These are phyloP conservation scores for Phaseolus lunatus DNA, from an alignment of 306 rosid genomes.

Conservation along the genomic window DNA sequence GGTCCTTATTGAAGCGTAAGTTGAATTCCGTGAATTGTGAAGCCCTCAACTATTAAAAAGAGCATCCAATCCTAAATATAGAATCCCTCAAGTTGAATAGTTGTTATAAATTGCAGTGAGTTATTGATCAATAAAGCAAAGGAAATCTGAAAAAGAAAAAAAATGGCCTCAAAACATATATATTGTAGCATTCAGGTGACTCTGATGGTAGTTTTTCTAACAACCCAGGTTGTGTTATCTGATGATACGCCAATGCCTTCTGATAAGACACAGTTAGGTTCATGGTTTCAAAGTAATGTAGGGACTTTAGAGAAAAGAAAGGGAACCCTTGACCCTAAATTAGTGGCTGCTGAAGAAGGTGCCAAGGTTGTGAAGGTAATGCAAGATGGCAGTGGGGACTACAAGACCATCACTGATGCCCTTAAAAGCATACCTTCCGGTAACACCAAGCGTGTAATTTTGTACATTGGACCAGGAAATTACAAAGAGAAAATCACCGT, in stretches of 20 bases:
- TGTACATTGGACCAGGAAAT: slow-evolving; percentile 62
- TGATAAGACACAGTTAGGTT: neutral
- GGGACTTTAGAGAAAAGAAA: slow-evolving; percentile 2
- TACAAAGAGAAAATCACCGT: slow-evolving; percentile 66
- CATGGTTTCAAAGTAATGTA: slow-evolving; percentile 54
- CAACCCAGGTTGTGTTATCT: neutral
- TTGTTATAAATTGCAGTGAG: too few relatives aligned
- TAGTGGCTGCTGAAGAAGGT: slow-evolving; percentile 54
- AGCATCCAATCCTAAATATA: too few relatives aligned
- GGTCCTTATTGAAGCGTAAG: too few relatives aligned
- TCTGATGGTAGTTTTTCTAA: neutral
- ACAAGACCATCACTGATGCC: slow-evolving; percentile 58
- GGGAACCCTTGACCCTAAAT: slow-evolving; percentile 46
- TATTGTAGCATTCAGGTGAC: neutral
- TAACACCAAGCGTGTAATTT: slow-evolving; percentile 58
- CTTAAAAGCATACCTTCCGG: slow-evolving; percentile 55
- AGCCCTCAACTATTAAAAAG: too few relatives aligned
- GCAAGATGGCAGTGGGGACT: slow-evolving; percentile 60
- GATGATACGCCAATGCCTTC: neutral
- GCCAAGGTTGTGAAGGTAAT: slow-evolving; percentile 53
- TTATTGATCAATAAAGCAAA: too few relatives aligned
- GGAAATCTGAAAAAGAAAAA: neutral
- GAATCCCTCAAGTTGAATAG: too few relatives aligned
- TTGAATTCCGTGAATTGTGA: too few relatives aligned
- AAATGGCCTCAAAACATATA: neutral